Base-by-base conservation (phyloP, 2,329 filamentous ascomycete species). In the Dichotomopilus funicola region DNA sequence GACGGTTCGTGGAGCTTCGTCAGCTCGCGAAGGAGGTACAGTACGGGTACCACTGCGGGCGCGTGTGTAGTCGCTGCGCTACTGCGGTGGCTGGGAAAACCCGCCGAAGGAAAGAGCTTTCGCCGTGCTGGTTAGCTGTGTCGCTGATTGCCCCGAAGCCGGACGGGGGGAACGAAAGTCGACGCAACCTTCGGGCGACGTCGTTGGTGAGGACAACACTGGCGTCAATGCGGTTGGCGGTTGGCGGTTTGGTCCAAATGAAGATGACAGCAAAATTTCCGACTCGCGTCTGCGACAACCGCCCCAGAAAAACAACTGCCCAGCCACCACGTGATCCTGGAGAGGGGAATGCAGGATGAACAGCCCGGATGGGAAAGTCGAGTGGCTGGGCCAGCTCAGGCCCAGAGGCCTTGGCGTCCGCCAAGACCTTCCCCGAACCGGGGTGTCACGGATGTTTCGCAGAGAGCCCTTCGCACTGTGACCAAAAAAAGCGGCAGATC, bases 321-420 rank as follows among this genome's bases (percentile, higher is more conserved):
- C 19, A 52, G 59, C 58, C 65, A 58, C 59, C 64, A 66, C 64
- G 62, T 64, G 62, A 65, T 64, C 57, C 50, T 44, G 5, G 3
- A 8, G 31, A 19, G 47, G 27, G 37, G 13, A 11, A 35, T 27
- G 19, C 19, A 27, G 19, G 19, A 44, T 27, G n/a, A 27, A 19
- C 33, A 37, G 54, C 12, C 4, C 5, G 13, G 9, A 31, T 42
- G 54, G 53, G 47, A 57, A 62, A 58, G 19, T 36, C 53, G 47
- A 53, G 58, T 59, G 61, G 60, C 54, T 61, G 57, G 42, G 31
- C 13, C 19, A 13, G 42, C 42, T 43, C 41, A 27, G 41, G 13
- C 31, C 19, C 19, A 27, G 19, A 27, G 19, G 19, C 19, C 19
- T 27, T 27, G 19, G 19, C 19, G 19, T 27, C 19, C 19, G 19